Conservation (phyloP, 202 grass and related monocot genomes). For the Setaria italica region DNA sequence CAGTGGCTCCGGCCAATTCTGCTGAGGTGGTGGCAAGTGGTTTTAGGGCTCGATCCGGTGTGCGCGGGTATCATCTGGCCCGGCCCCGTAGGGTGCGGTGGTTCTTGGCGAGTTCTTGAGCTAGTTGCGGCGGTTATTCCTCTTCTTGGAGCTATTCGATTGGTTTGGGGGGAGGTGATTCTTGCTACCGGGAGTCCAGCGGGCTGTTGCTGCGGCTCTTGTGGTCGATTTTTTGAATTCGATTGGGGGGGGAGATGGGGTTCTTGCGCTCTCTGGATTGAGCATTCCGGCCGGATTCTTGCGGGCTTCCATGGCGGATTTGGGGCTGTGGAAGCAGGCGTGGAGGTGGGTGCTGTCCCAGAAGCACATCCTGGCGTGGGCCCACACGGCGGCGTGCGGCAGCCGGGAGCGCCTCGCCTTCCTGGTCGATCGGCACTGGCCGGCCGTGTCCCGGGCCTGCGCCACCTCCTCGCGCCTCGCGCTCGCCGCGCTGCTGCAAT, state of each 20-base stretch:
- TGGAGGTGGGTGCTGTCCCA: constrained; percentile 85
- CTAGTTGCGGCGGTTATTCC: background rate
- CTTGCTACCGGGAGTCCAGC: background rate
- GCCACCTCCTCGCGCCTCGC: constrained; percentile 50
- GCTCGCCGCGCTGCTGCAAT: constrained; percentile 63
- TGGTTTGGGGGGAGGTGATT: constrained; percentile 29
- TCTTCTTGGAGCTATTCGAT: constrained; percentile 37
- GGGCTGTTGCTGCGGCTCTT: constrained; percentile 1
- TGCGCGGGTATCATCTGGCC: background rate
- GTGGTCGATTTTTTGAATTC: constrained; percentile 11
- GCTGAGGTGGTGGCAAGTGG: constrained; percentile 5
- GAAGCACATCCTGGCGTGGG: constrained; percentile 71
- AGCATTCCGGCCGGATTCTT: constrained; percentile 18
- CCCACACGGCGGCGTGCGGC: constrained; percentile 56
- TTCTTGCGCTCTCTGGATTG: constrained; percentile 1
- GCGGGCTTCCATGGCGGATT: constrained; percentile 65
- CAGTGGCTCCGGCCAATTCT: constrained; percentile 20
- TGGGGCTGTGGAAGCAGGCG: constrained; percentile 87
- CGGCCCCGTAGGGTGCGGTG: background rate
- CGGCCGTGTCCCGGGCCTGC: constrained; percentile 71
- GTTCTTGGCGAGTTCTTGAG: constrained; percentile 43
- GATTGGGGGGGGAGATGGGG: constrained; percentile 36
- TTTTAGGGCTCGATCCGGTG: constrained; percentile 36
- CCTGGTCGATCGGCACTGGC: constrained; percentile 91
- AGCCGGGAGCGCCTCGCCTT: constrained; percentile 61